Conservation (phyloP, 768 basidiomycete species). For the Pisolithus albus region DNA sequence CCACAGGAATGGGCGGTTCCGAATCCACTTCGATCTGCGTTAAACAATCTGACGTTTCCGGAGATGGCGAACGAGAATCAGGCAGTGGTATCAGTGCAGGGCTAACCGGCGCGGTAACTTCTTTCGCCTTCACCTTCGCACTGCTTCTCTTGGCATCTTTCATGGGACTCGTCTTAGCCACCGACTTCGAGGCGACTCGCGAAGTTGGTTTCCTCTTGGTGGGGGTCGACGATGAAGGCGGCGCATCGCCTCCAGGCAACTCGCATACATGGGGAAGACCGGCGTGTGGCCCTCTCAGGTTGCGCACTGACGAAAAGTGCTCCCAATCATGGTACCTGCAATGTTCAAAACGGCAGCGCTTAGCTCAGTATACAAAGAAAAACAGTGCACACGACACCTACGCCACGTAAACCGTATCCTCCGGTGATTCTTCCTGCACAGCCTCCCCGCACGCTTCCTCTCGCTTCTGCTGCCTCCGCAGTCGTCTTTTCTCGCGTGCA, state of each 20-base stretch:
- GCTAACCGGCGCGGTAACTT: slow-evolving; percentile 12
- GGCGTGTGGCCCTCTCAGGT: slow-evolving; percentile 73
- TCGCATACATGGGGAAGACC: slow-evolving; percentile 66
- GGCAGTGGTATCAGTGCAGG: slow-evolving; percentile 33
- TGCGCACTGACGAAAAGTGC: slow-evolving; percentile 91
- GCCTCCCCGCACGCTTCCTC: slow-evolving; percentile 19
- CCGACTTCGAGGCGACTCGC: slow-evolving; percentile 23
- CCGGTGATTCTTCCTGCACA: slow-evolving; percentile 14
- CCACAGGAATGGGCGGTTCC: slow-evolving; percentile 22
- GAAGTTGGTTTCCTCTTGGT: slow-evolving; percentile 31
- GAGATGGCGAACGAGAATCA: slow-evolving; percentile 33
- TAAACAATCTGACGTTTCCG: slow-evolving; percentile 20
- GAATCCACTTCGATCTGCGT: slow-evolving; percentile 23
- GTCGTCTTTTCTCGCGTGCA: slow-evolving; percentile 39
- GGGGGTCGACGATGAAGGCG: slow-evolving; percentile 24
- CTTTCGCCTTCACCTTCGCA: slow-evolving; percentile 17
- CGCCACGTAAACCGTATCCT: slow-evolving; percentile 74
- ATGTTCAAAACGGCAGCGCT: slow-evolving; percentile 2
- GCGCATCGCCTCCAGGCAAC: slow-evolving; percentile 27
- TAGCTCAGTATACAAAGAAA: slow-evolving; percentile 1
- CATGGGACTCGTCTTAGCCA: slow-evolving; percentile 8
- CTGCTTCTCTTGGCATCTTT: slow-evolving; percentile 19
- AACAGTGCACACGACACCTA: slow-evolving; percentile 37
- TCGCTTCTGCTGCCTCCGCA: slow-evolving; percentile 34
- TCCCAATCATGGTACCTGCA: slow-evolving; percentile 88